Evolutionary conservation across 495 filamentous ascomycete genomes (phyloP), one percentile per base, ranked within the genome.

Genomic region (Terfezia claveryi): DNA sequence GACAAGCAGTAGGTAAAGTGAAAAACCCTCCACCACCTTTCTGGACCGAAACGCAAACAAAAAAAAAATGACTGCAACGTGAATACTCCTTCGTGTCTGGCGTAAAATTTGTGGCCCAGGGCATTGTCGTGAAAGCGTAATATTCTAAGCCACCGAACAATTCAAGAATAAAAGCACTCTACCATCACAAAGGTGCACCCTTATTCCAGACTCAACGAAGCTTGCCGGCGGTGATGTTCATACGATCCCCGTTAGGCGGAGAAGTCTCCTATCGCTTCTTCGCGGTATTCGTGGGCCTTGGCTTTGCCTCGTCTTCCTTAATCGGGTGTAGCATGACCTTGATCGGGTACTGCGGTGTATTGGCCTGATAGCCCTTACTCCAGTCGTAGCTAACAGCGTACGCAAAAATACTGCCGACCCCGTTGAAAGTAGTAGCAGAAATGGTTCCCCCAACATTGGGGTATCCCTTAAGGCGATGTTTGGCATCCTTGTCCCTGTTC

Each of bases 301-400:
- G 85, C 68, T 89, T 91, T 59, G 83, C 83, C 67, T 91, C 85
- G 57, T 91, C 85, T 23, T 72, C 74, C 49, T 70, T 70, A 11
- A 94, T 76, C 0, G 79, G 77, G 69, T 91, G 87, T 59, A 95
- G 71, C 79, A 92, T 88, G 54, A 95, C 77, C 68, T 91, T 92
- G 67, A 80, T 87, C 7, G 80, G 74, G 41, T 76, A 74, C 58
- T 79, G 73, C 20, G 75, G 78, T 36, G 66, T 85, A 66, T 91
- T 89, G 36, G 66, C 73, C 8, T 75, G 71, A 67, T 85, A 89
- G 10, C 88, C 88, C 68, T 92, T 92, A 64, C 81, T 83, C 88
- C 88, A 95, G 70, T 95, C 88, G 61, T 95, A 95, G 62, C 83
- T 87, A 36, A 92, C 76, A 7, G 87, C 82, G 63, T 94, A 95